Percentiles rank a stretch among this genome's conserved stretches.
Evolutionary conservation across 2,329 filamentous ascomycete species (phyloP).

Genomic region (Grosmannia serpens): DNA sequence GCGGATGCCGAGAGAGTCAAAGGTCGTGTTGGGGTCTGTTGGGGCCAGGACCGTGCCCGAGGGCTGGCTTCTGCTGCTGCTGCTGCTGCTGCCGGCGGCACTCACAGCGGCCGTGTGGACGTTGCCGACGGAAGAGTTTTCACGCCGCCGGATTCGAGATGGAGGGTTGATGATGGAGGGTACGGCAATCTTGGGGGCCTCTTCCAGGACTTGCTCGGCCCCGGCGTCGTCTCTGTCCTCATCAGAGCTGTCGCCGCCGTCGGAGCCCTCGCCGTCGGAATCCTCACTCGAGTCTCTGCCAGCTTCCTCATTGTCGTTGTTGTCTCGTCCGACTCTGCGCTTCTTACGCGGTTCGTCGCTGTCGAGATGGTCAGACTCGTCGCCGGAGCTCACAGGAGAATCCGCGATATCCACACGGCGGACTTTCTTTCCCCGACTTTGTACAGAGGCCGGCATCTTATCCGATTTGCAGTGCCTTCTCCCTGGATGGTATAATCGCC

Average conservation of each 20-base stretch:
- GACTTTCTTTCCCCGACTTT: background rate
- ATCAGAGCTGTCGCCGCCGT: background rate
- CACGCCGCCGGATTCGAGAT: conserved; percentile 36
- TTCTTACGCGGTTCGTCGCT: conserved; percentile 25
- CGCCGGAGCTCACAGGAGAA: conserved; percentile 6
- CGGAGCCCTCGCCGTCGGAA: background rate
- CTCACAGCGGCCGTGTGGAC: background rate
- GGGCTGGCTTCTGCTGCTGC: background rate
- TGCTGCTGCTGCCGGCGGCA: background rate
- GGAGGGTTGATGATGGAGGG: conserved; percentile 36
- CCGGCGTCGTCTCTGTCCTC: conserved; percentile 17
- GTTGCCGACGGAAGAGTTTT: conserved; percentile 4
- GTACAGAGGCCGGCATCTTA: background rate
- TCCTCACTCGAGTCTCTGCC: background rate
- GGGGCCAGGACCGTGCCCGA: conserved; percentile 32
- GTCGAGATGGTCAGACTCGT: conserved; percentile 37
- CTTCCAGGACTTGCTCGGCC: background rate
- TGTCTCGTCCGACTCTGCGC: conserved; percentile 5
- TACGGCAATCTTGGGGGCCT: conserved; percentile 17
- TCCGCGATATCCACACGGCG: background rate
- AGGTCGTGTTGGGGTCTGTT: conserved; percentile 49
- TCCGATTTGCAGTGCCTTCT: background rate
- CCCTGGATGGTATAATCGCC: too few relatives aligned
- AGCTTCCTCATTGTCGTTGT: background rate
- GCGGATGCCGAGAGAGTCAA: conserved; percentile 59